Conservation (phyloP, 257 asterid genomes). For the Sherardia arvensis region DNA sequence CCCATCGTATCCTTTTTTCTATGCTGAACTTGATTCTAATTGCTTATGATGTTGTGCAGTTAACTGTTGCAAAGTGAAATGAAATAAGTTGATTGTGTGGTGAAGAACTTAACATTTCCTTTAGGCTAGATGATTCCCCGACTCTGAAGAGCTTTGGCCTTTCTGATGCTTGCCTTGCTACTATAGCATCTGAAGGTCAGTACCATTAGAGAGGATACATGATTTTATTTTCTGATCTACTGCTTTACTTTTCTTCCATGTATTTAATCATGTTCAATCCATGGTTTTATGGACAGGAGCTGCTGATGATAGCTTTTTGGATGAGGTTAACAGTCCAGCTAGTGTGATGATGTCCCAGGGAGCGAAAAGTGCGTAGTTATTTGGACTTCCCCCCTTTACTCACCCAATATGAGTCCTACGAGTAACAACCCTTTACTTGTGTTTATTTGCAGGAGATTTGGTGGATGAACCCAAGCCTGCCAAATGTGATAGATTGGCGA, state of each 20-base stretch:
- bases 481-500: constrained; percentile 25
- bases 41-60: neutral
- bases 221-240: too few species aligned
- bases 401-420: neutral
- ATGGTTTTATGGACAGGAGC: constrained; percentile 19
- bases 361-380: constrained; percentile 25
- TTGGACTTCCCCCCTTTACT: neutral
- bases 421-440: constrained; percentile 13
- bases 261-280: neutral
- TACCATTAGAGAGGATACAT: neutral
- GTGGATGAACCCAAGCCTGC: constrained; percentile 16
- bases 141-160: constrained; percentile 71
- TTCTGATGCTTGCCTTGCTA: constrained; percentile 75
- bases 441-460: constrained; percentile 22
- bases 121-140: constrained; percentile 64
- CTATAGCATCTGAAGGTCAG: constrained; percentile 83
- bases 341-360: constrained; percentile 9
- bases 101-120: constrained; percentile 34
- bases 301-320: constrained; percentile 28
- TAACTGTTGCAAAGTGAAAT: neutral
- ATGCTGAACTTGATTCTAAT: neutral
- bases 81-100: neutral
- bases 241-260: neutral
- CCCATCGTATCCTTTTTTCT: constrained; percentile 47
- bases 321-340: constrained; percentile 27